Evolutionary conservation across 805 yeast genomes (phyloP).

Genomic region (Zygosaccharomyces bailii): DNA sequence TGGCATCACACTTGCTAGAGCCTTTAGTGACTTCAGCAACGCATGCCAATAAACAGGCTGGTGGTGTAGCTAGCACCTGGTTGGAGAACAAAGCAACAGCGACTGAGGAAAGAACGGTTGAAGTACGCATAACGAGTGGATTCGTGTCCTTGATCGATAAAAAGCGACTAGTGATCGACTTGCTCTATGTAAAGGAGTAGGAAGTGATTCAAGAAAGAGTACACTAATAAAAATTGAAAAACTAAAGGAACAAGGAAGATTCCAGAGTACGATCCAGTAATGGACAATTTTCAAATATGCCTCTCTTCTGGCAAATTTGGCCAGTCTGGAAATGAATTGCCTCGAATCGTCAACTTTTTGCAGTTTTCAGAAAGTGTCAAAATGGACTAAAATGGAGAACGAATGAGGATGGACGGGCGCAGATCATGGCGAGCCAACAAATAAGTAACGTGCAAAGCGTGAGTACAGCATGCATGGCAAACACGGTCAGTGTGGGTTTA

Average conservation of each 20-base stretch:
- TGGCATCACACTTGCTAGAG: constrained; percentile 51
- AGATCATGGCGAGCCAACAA: constrained; percentile 1
- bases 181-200: neutral
- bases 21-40: constrained; percentile 62
- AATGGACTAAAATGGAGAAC: neutral
- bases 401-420: neutral
- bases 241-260: neutral
- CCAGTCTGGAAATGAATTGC: neutral
- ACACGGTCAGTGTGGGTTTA: neutral
- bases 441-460: neutral
- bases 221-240: neutral
- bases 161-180: neutral
- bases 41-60: constrained; percentile 90
- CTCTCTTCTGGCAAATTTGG: neutral
- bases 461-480: neutral
- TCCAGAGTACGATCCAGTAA: neutral
- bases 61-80: constrained; percentile 65
- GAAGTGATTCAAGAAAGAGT: neutral
- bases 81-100: constrained; percentile 29
- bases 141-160: neutral
- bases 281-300: neutral
- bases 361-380: neutral
- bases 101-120: constrained; percentile 28
- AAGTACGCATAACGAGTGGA: constrained; percentile 29
- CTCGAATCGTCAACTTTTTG: neutral